Conservation (phyloP, 1,284 basidiomycete genomes). For the Irpex sp. region DNA sequence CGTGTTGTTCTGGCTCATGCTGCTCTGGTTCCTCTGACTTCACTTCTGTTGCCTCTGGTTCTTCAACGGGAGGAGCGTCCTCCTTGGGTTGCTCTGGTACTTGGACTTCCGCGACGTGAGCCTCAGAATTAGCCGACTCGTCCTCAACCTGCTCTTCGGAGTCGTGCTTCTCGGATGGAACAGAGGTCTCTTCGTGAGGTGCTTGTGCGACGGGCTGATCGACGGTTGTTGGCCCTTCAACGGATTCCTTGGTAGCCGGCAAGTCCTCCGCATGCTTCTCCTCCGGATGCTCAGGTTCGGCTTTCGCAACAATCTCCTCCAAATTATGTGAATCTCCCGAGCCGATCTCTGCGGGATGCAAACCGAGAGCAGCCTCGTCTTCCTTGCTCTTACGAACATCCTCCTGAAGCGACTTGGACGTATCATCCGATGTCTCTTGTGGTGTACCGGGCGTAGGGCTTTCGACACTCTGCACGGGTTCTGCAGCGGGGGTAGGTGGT, state of each 20-base stretch:
- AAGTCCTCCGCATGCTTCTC: neutral
- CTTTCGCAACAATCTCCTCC: neutral
- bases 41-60: slow-evolving; percentile 1
- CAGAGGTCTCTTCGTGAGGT: neutral
- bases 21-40: slow-evolving; percentile 12
- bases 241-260: neutral
- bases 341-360: slow-evolving; percentile 1
- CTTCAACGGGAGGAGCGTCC: neutral
- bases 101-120: neutral
- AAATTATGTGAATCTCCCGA: slow-evolving; percentile 1
- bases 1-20: slow-evolving; percentile 9
- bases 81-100: neutral
- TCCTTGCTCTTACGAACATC: slow-evolving; percentile 13
- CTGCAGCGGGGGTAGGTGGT: slow-evolving; percentile 21
- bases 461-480: slow-evolving; percentile 5
- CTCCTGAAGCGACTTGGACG: slow-evolving; percentile 7
- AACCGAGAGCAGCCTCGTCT: slow-evolving; percentile 13
- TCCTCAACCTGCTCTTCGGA: neutral
- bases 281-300: neutral
- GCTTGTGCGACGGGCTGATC: neutral
- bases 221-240: neutral
- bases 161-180: neutral
- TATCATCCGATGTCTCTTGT: slow-evolving; percentile 7
- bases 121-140: neutral
- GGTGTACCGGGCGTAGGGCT: slow-evolving; percentile 18